Evolutionary conservation across 2,329 filamentous ascomycete species (phyloP).

Genomic region (Claviceps maximensis): DNA sequence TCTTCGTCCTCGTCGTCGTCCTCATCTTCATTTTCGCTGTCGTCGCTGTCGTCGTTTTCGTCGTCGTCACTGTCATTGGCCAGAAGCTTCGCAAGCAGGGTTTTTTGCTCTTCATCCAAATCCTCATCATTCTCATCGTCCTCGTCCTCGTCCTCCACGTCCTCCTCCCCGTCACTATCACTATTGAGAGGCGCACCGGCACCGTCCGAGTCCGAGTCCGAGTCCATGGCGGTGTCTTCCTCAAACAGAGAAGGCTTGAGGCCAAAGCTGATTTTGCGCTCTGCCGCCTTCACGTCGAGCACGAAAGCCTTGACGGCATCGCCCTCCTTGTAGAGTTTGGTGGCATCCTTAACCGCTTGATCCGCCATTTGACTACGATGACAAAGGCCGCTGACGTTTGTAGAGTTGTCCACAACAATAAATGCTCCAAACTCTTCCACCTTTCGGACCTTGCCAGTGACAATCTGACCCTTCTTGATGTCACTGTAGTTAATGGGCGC

Average conservation of each 20-base stretch:
- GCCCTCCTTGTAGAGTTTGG: conserved; percentile 77
- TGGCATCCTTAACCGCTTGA: conserved; percentile 66
- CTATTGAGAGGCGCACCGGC: conserved; percentile 33
- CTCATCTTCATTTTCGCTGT: conserved; percentile 12
- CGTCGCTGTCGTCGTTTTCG: conserved; percentile 22
- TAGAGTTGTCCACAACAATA: conserved; percentile 74
- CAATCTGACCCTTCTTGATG: conserved; percentile 62
- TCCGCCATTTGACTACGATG: conserved; percentile 89
- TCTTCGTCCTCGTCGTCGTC: conserved; percentile 30
- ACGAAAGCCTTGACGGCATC: conserved; percentile 90
- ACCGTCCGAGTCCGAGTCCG: conserved; percentile 30
- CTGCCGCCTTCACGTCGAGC: conserved; percentile 60
- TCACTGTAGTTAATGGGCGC: conserved; percentile 63
- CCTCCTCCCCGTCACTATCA: conserved; percentile 34
- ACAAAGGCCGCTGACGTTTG: conserved; percentile 84
- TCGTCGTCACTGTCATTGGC: conserved; percentile 34
- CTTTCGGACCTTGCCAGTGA: conserved; percentile 85
- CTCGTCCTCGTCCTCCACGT: conserved; percentile 35
- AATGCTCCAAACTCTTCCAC: conserved; percentile 94
- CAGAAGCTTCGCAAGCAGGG: conserved; percentile 26
- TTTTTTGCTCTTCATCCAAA: conserved; percentile 22
- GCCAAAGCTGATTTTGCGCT: conserved; percentile 74
- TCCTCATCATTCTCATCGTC: conserved; percentile 26
- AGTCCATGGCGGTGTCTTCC: conserved; percentile 38
- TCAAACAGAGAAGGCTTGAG: conserved; percentile 88